A percentile compares a stretch with the other conserved stretches of the same genome.
phyloP scores from a whole-genome alignment of 2,329 filamentous ascomycete genomes.

The Ascochyta clinopodiicola region DNA sequence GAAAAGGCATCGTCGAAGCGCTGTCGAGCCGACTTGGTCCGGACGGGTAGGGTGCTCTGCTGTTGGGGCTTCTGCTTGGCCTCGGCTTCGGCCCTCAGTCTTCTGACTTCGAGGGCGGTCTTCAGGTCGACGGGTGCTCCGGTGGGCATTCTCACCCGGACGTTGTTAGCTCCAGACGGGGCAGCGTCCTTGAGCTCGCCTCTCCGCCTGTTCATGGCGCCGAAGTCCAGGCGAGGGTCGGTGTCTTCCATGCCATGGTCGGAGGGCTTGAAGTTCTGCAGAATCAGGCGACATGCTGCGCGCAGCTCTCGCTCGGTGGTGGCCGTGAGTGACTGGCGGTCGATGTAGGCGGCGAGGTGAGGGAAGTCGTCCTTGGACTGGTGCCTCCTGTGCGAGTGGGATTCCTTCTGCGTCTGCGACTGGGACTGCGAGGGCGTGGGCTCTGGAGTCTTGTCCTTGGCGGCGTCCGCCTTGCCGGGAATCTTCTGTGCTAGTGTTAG shows the following conservation, averaged over 20 bases:
- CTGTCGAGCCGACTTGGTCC: constrained; percentile 44
- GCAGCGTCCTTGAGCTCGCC: constrained; percentile 24
- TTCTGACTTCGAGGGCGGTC: constrained; percentile 34
- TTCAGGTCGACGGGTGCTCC: constrained; percentile 41
- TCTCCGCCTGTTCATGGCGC: constrained; percentile 28
- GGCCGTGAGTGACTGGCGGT: constrained; percentile 51
- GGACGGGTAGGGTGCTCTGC: constrained; percentile 30
- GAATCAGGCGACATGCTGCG: constrained; percentile 53
- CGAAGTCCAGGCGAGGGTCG: constrained; percentile 47
- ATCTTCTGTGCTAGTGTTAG: constrained; percentile 39
- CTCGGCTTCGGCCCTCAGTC: constrained; percentile 31
- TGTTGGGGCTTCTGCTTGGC: constrained; percentile 19
- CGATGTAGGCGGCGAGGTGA: constrained; percentile 52
- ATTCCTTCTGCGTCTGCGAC: constrained; percentile 11
- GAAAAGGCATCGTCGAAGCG: constrained; percentile 31
- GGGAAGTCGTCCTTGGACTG: constrained; percentile 41
- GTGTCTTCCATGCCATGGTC: constrained; percentile 46
- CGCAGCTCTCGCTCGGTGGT: constrained; percentile 55
- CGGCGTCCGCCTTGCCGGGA: constrained; percentile 39
- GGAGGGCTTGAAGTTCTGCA: constrained; percentile 51
- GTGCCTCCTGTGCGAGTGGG: constrained; percentile 30
- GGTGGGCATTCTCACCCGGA: constrained; percentile 37
- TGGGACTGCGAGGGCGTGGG: constrained; percentile 24
- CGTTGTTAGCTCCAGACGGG: constrained; percentile 23
- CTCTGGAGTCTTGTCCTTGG: constrained; percentile 39